phyloP scores from a whole-genome alignment of 2,329 filamentous ascomycete species.

The Tolypocladium cylindrosporum region DNA sequence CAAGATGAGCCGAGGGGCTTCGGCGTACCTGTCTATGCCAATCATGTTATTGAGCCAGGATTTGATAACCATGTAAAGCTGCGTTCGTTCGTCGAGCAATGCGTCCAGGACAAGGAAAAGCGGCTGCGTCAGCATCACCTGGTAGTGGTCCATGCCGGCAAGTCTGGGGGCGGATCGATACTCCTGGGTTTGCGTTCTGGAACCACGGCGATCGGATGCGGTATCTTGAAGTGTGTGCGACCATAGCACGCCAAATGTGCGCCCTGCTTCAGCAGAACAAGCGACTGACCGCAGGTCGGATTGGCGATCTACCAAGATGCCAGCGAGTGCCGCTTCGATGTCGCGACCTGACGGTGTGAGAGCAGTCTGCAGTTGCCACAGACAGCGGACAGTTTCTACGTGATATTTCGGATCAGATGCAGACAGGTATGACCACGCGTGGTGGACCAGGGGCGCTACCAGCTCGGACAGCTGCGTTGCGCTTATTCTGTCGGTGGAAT shows the following conservation, averaged over 20 bases:
- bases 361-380: conserved; percentile 76
- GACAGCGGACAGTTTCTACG: conserved; percentile 76
- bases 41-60: conserved; percentile 66
- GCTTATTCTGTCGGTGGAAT: conserved; percentile 41
- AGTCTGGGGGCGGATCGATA: conserved; percentile 27
- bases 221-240: conserved; percentile 63
- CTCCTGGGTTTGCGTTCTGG: conserved; percentile 31
- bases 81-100: conserved; percentile 60
- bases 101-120: conserved; percentile 74
- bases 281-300: background rate
- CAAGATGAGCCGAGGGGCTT: conserved; percentile 9
- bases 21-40: conserved; percentile 49
- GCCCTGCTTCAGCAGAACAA: conserved; percentile 49
- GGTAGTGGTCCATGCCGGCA: conserved; percentile 51
- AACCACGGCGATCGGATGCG: conserved; percentile 39
- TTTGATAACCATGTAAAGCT: conserved; percentile 66
- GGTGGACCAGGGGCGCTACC: conserved; percentile 56
- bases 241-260: conserved; percentile 70
- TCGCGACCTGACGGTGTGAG: conserved; percentile 59
- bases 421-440: conserved; percentile 73
- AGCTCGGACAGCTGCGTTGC: conserved; percentile 47
- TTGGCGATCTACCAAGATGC: conserved; percentile 52
- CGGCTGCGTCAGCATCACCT: conserved; percentile 69
- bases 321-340: conserved; percentile 69
- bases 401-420: conserved; percentile 85